Conservation (phyloP, 371 early-diverging fungal genomes). For the Smittium culicis region DNA sequence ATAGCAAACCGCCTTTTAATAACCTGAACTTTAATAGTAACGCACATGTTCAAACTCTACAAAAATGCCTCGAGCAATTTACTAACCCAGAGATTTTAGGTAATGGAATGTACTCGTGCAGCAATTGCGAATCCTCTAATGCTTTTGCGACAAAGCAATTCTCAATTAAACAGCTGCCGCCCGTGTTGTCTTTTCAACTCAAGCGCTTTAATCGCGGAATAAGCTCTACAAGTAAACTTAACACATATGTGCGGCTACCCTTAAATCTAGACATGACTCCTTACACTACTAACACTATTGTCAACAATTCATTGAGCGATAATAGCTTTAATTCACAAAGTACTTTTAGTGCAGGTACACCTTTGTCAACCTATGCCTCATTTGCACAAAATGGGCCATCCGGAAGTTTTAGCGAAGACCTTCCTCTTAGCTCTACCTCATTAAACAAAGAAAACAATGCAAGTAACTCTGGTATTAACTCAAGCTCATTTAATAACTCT, state of each 20-base stretch:
- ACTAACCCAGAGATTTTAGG: no score
- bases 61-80: conserved; percentile 40
- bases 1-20: neutral
- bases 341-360: conserved; percentile 16
- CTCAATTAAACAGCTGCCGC: no score
- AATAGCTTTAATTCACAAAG: conserved; percentile 5
- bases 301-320: conserved; percentile 13
- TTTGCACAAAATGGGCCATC: conserved; percentile 7
- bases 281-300: conserved; percentile 49
- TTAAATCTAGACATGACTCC: no score
- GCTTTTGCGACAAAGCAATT: no score
- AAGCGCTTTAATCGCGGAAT: no score
- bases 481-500: conserved; percentile 9
- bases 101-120: no score
- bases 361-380: conserved; percentile 12
- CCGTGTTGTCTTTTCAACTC: no score
- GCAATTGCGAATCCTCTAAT: no score
- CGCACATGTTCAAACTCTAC: conserved; percentile 12
- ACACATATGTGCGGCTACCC: no score
- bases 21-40: neutral
- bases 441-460: no score
- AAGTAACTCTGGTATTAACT: no score
- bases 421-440: neutral
- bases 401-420: conserved; percentile 14
- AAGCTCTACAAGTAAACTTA: no score